Conservation (phyloP, 2,329 filamentous ascomycete species). For the Coleophoma cylindrospora region DNA sequence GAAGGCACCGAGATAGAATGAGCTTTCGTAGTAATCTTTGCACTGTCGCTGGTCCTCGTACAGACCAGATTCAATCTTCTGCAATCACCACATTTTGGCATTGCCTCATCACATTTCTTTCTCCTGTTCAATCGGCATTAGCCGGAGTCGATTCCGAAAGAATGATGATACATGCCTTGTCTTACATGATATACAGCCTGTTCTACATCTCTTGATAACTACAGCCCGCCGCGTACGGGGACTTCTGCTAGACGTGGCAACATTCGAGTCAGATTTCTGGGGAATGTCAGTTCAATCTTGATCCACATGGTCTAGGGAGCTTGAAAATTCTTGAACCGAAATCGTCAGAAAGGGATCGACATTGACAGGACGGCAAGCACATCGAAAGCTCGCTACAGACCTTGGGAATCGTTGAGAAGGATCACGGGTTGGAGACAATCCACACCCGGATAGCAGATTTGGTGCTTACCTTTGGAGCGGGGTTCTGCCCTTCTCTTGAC, state of each 20-base stretch:
- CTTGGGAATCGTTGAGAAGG: background rate
- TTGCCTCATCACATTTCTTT: slow-evolving; percentile 3
- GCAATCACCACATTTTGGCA: slow-evolving; percentile 1
- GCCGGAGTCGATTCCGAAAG: background rate
- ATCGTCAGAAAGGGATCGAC: too few species aligned
- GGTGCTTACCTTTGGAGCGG: too few species aligned
- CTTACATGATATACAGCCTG: slow-evolving; percentile 1
- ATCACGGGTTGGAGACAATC: background rate
- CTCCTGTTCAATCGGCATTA: background rate
- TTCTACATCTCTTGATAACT: background rate
- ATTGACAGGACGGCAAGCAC: background rate
- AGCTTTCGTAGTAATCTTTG: too few species aligned
- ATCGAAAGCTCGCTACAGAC: background rate
- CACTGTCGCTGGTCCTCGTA: too few species aligned
- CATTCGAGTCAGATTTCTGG: too few species aligned
- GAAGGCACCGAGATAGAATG: background rate
- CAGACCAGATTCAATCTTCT: background rate
- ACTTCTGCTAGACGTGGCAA: too few species aligned
- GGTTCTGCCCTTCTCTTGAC: background rate
- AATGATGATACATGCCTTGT: background rate
- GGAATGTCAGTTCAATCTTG: too few species aligned
- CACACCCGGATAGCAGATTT: background rate
- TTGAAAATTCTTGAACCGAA: too few species aligned
- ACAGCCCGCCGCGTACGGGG: background rate
- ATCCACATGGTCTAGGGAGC: too few species aligned